Conservation (phyloP, 1,284 basidiomycete genomes). For the Heliocybe sulcata region DNA sequence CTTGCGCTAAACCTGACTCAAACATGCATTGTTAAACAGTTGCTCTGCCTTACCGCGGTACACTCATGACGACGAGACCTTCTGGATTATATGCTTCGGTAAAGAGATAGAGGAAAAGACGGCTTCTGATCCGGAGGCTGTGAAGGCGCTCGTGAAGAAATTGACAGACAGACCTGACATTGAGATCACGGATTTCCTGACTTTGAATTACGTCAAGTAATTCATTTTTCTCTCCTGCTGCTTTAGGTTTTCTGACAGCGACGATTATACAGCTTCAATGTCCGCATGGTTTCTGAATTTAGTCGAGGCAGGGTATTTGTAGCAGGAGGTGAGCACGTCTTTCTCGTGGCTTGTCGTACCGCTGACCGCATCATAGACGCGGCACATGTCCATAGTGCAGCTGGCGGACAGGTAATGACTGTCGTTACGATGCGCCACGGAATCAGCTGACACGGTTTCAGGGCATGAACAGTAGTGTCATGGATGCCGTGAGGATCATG, state of each 20-base stretch:
- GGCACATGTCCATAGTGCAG: not conserved
- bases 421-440: no score
- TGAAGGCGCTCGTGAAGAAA: not conserved
- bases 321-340: not conserved
- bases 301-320: not conserved
- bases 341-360: no score
- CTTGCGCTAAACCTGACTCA: not conserved
- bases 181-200: not conserved
- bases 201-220: not conserved
- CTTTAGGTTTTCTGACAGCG: not conserved
- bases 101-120: not conserved
- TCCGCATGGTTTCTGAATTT: not conserved
- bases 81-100: not conserved
- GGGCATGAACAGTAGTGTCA: constrained; percentile 4
- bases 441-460: constrained; percentile 1
- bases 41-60: not conserved
- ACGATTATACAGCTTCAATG: not conserved
- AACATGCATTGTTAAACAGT: not conserved
- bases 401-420: not conserved
- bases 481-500: constrained; percentile 14
- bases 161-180: not conserved
- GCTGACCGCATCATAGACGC: not conserved
- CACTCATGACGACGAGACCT: not conserved
- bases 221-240: not conserved
- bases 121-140: not conserved